Evolutionary conservation across 2,329 filamentous ascomycete genomes (phyloP).

Genomic region (Colletotrichum coccodes): DNA sequence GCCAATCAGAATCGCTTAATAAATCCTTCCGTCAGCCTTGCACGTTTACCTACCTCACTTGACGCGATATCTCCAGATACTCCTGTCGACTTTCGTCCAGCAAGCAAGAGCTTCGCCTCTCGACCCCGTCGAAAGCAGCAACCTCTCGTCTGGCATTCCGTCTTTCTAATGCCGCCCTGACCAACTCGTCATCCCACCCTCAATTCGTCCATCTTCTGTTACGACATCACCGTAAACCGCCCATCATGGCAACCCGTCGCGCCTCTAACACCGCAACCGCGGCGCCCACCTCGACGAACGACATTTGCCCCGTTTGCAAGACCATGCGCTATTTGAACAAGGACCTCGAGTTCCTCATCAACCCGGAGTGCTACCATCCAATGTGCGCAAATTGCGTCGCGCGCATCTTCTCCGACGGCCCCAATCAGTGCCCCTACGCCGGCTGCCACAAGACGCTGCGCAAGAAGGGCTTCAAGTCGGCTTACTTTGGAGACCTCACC

Average conservation of each 20-base stretch:
- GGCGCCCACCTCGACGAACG: slow-evolving; percentile 52
- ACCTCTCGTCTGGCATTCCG: background rate
- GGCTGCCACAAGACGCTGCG: slow-evolving; percentile 89
- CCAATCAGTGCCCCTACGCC: slow-evolving; percentile 90
- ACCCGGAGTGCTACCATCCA: slow-evolving; percentile 98
- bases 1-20: slow-evolving; percentile 25
- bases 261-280: slow-evolving; percentile 16
- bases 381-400: slow-evolving; percentile 98
- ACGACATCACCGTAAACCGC: background rate
- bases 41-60: background rate
- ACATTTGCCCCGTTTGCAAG: slow-evolving; percentile 98
- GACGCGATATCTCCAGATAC: background rate
- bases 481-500: slow-evolving; percentile 88
- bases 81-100: background rate
- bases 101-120: background rate
- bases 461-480: slow-evolving; percentile 83
- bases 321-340: slow-evolving; percentile 94
- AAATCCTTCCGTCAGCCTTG: slow-evolving; percentile 23
- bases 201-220: background rate
- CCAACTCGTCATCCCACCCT: background rate
- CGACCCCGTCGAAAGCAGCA: background rate
- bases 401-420: slow-evolving; percentile 91
- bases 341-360: slow-evolving; percentile 94
- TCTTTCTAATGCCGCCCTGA: background rate
- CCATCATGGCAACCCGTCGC: slow-evolving; percentile 22